Evolutionary conservation across 1,284 basidiomycete genomes (phyloP).

Genomic region (Schizophyllum commune): DNA sequence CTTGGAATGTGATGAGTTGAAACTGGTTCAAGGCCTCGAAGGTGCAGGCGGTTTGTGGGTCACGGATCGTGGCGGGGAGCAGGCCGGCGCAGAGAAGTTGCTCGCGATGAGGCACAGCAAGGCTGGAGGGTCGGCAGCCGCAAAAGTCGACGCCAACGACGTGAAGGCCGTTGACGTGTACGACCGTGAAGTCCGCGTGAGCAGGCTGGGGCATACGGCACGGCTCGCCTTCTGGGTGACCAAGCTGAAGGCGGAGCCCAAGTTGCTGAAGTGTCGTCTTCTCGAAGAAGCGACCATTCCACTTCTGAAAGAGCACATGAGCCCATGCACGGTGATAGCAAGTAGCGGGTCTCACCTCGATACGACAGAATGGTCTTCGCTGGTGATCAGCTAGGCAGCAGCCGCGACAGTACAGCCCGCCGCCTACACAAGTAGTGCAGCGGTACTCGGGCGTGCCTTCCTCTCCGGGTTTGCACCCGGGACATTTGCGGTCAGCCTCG

Average conservation of each 20-base stretch:
- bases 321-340: too few species aligned
- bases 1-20: slow-evolving; percentile 13
- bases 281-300: neutral
- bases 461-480: too few species aligned
- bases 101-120: neutral
- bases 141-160: slow-evolving; percentile 24
- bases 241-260: slow-evolving; percentile 18
- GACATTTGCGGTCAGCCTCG: too few species aligned
- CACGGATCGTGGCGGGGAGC: slow-evolving; percentile 12
- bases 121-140: slow-evolving; percentile 14
- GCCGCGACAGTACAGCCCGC: too few species aligned
- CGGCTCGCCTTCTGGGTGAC: slow-evolving; percentile 9
- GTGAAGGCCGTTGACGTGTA: slow-evolving; percentile 26
- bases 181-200: slow-evolving; percentile 17
- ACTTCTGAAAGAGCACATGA: too few species aligned
- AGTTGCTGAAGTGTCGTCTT: neutral
- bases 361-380: slow-evolving; percentile 10
- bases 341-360: too few species aligned
- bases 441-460: too few species aligned
- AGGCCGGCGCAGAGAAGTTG: slow-evolving; percentile 21
- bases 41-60: slow-evolving; percentile 3
- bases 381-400: too few species aligned
- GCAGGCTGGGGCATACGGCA: slow-evolving; percentile 7
- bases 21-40: slow-evolving; percentile 11
- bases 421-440: too few species aligned